Evolutionary conservation across 148 eudicot genomes (phyloP).

Genomic region (Chenopodium berlandieri): DNA sequence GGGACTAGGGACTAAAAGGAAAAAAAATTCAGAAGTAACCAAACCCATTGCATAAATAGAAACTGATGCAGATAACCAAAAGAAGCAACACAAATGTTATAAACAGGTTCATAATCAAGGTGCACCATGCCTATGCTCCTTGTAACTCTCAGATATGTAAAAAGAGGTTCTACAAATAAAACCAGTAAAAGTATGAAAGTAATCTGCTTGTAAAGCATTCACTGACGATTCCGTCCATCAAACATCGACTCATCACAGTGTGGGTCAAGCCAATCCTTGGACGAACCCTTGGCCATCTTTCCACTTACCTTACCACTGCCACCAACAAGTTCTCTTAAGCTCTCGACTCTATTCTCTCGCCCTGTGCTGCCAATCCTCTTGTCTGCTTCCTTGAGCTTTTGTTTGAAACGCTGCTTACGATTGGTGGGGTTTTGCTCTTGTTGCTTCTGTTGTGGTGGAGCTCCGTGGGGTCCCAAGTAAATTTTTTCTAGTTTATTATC

Average conservation of each 20-base stretch:
- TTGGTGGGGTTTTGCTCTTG: conserved; percentile 58
- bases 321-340: conserved; percentile 77
- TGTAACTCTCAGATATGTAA: not conserved
- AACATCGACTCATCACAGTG: conserved; percentile 89
- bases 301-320: conserved; percentile 36
- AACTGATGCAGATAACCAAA: not conserved
- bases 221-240: conserved; percentile 43
- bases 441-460: conserved; percentile 81
- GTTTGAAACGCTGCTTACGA: conserved; percentile 82
- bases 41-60: not conserved
- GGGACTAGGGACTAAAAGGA: not conserved
- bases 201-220: conserved; percentile 16
- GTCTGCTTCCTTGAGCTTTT: conserved; percentile 94
- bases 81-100: not conserved
- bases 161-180: conserved; percentile 6
- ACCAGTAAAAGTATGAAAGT: not conserved
- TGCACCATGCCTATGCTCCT: not conserved
- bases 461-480: conserved; percentile 98
- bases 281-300: conserved; percentile 49
- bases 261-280: conserved; percentile 93
- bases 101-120: conserved; percentile 7
- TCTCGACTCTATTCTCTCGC: conserved; percentile 81
- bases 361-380: conserved; percentile 49
- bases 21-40: not conserved
- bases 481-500: conserved; percentile 61